A percentile compares a stretch with the other conserved stretches of the same genome.
Evolutionary conservation across 2,329 filamentous ascomycete genomes (phyloP).

Genomic region (Fusarium chaquense): DNA sequence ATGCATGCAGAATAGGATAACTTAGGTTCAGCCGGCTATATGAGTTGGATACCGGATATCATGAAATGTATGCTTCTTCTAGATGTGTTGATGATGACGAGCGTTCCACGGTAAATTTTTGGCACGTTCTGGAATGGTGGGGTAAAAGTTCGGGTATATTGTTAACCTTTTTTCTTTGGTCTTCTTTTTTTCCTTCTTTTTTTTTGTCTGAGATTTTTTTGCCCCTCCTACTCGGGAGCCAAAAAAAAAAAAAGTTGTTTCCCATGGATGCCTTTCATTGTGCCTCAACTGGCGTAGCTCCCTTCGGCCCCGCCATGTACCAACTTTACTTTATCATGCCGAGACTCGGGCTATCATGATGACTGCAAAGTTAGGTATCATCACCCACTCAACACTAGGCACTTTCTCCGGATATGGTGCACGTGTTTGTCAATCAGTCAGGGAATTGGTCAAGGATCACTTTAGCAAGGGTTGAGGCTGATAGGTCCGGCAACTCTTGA

Average conservation of each 20-base stretch:
- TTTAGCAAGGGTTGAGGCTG: constrained; percentile 28
- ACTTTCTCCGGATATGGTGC: constrained; percentile 33
- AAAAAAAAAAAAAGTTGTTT: constrained; percentile 5
- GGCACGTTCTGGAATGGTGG: constrained; percentile 34
- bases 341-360: constrained; percentile 31
- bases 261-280: constrained; percentile 3
- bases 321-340: constrained; percentile 29
- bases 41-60: neutral
- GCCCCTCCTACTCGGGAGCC: constrained; percentile 11
- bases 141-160: constrained; percentile 35
- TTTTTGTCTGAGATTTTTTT: constrained; percentile 1
- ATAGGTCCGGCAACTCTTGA: constrained; percentile 38
- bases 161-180: neutral
- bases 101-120: constrained; percentile 31
- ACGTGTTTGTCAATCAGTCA: constrained; percentile 48
- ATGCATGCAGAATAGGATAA: neutral
- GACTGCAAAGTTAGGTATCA: constrained; percentile 10
- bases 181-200: neutral
- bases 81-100: constrained; percentile 27
- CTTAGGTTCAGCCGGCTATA: constrained; percentile 9
- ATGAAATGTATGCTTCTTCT: constrained; percentile 15
- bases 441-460: constrained; percentile 44
- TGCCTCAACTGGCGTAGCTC: neutral
- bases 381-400: constrained; percentile 19
- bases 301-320: constrained; percentile 37